Percentiles rank a stretch among this genome's conserved stretches.
These are phyloP conservation scores for Talaromyces sp. DNA, from an alignment of 2,329 filamentous ascomycete genomes.

Conservation along the genomic window DNA sequence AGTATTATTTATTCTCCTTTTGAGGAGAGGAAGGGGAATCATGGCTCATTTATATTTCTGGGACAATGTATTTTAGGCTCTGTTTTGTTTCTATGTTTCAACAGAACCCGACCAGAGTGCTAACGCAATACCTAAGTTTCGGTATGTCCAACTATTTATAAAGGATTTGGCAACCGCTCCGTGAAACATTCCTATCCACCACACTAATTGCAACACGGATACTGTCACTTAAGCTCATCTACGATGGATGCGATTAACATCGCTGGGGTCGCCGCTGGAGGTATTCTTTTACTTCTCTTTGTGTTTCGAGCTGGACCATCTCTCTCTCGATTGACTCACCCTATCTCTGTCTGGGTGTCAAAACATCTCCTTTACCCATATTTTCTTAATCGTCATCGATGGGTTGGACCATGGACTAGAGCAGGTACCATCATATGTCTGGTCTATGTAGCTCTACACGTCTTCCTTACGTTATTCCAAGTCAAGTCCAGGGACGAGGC, in stretches of 20 bases:
- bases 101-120: too few species aligned
- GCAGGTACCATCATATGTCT: slow-evolving; percentile 7
- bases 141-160: too few species aligned
- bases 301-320: background rate
- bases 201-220: too few species aligned
- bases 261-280: background rate
- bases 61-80: too few species aligned
- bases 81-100: too few species aligned
- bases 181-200: too few species aligned
- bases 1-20: too few species aligned
- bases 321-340: background rate
- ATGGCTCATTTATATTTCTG: too few species aligned
- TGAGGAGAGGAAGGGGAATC: too few species aligned
- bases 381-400: slow-evolving; percentile 7
- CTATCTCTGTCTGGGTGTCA: background rate
- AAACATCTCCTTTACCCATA: slow-evolving; percentile 11
- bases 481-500: background rate
- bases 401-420: slow-evolving; percentile 10
- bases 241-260: background rate
- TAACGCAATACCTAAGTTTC: too few species aligned
- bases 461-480: slow-evolving; percentile 8
- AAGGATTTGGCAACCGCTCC: too few species aligned
- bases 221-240: too few species aligned
- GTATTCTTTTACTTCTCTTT: background rate
- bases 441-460: slow-evolving; percentile 7